Percentiles rank a stretch among this genome's conserved stretches.
Evolutionary conservation across 139 green algal genomes (phyloP).

Genomic region (Zygnema cylindricum): DNA sequence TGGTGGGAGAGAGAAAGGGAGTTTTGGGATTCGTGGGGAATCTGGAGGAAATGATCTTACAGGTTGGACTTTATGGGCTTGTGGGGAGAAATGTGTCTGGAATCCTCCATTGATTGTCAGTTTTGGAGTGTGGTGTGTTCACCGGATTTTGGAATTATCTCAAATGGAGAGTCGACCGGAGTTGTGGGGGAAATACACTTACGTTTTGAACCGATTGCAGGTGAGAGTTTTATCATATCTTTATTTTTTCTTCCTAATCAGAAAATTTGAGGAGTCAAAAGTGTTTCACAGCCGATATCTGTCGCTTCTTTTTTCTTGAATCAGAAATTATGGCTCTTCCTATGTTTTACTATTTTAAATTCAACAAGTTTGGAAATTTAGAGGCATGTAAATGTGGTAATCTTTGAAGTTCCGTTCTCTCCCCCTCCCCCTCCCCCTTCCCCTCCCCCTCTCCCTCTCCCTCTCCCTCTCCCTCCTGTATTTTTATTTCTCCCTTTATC

Average conservation of each 20-base stretch:
- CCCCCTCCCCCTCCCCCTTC: too few relatives aligned
- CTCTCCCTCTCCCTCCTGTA: too few relatives aligned
- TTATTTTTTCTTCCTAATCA: neutral
- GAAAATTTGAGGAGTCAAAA: too few relatives aligned
- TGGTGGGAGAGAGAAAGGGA: neutral
- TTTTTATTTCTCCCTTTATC: too few relatives aligned
- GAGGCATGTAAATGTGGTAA: too few relatives aligned
- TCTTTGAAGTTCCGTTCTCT: too few relatives aligned
- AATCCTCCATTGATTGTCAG: constrained; percentile 48
- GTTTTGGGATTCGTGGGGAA: constrained; percentile 14
- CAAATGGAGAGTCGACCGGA: constrained; percentile 71
- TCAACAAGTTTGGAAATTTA: too few relatives aligned
- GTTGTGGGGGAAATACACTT: constrained; percentile 74
- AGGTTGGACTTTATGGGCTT: constrained; percentile 21
- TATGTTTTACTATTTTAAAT: too few relatives aligned
- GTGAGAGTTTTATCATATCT: constrained; percentile 2
- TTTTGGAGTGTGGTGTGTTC: constrained; percentile 73
- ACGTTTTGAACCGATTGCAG: constrained; percentile 74
- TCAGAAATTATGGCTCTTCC: too few relatives aligned
- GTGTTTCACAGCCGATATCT: neutral
- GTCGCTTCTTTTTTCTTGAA: too few relatives aligned
- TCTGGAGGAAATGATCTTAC: constrained; percentile 13
- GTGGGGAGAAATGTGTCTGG: constrained; percentile 40
- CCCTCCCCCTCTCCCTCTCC: too few relatives aligned
- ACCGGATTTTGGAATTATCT: constrained; percentile 68